These are phyloP conservation scores for Sugiyamaella chiloensis DNA, from an alignment of 805 yeast genomes.

Conservation along the genomic window DNA sequence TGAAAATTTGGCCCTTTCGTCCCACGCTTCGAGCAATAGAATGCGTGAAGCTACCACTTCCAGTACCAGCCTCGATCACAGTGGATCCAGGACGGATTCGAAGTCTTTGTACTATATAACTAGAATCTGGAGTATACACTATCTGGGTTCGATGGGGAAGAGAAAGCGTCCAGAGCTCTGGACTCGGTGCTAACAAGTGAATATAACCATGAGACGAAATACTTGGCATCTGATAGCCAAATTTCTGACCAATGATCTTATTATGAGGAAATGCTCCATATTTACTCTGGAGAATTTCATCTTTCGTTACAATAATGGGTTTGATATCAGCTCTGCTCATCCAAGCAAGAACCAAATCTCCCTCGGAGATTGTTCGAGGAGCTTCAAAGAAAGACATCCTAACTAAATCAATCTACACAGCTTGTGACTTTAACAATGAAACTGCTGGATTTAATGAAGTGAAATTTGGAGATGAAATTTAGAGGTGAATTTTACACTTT, in stretches of 20 bases:
- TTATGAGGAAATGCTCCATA: slow-evolving; percentile 88
- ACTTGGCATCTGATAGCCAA: slow-evolving; percentile 79
- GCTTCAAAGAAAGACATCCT: slow-evolving; percentile 48
- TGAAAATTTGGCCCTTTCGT: slow-evolving; percentile 59
- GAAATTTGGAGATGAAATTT: too few species aligned
- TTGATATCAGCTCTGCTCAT: slow-evolving; percentile 76
- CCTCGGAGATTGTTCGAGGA: slow-evolving; percentile 71
- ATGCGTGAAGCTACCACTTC: slow-evolving; percentile 94
- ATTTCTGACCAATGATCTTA: slow-evolving; percentile 73
- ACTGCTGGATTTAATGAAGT: not conserved
- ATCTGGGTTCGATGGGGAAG: slow-evolving; percentile 97
- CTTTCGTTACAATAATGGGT: slow-evolving; percentile 61
- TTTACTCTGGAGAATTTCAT: slow-evolving; percentile 71
- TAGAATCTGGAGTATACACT: slow-evolving; percentile 92
- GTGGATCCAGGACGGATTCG: slow-evolving; percentile 67
- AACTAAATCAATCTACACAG: not conserved
- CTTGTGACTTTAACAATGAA: not conserved
- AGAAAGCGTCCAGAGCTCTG: slow-evolving; percentile 95
- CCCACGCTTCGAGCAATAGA: slow-evolving; percentile 80
- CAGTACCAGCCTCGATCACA: slow-evolving; percentile 97
- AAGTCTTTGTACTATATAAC: slow-evolving; percentile 82
- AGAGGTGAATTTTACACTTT: too few species aligned
- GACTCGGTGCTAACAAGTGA: slow-evolving; percentile 84
- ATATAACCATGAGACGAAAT: slow-evolving; percentile 73
- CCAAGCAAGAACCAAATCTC: slow-evolving; percentile 84